Evolutionary conservation across 2,329 filamentous ascomycete genomes (phyloP).

Genomic region (Pseudogymnoascus sp.): DNA sequence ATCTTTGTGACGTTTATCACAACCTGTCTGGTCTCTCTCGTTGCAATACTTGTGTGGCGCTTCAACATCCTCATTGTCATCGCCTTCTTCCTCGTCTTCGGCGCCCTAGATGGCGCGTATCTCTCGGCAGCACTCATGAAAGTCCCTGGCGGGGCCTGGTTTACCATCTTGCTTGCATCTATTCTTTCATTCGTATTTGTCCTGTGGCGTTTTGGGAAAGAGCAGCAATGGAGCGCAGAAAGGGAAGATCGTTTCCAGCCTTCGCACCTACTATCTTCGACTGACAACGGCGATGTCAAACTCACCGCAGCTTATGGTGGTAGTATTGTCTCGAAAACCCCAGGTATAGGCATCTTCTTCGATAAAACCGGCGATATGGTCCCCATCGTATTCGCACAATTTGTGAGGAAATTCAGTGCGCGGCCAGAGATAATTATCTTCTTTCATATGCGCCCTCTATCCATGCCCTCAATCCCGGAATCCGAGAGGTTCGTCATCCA

Average conservation of each 20-base stretch:
- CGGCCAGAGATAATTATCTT: conserved; percentile 62
- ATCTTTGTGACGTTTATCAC: conserved; percentile 74
- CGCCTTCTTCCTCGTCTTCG: conserved; percentile 53
- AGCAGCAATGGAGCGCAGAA: conserved; percentile 67
- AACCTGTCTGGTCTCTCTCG: conserved; percentile 64
- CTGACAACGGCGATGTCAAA: conserved; percentile 29
- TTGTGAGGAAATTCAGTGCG: conserved; percentile 60
- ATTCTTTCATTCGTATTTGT: conserved; percentile 58
- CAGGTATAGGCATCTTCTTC: conserved; percentile 64
- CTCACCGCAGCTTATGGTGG: conserved; percentile 33
- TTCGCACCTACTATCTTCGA: conserved; percentile 32
- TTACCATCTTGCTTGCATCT: conserved; percentile 57
- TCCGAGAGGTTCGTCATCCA: conserved; percentile 39
- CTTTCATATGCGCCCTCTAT: conserved; percentile 60
- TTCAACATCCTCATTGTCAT: conserved; percentile 51
- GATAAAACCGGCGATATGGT: conserved; percentile 62
- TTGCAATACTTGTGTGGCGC: conserved; percentile 65
- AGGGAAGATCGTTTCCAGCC: conserved; percentile 48
- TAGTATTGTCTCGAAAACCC: conserved; percentile 37
- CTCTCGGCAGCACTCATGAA: conserved; percentile 63
- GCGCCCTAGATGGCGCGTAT: conserved; percentile 59
- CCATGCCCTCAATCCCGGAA: conserved; percentile 45
- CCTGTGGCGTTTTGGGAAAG: conserved; percentile 72
- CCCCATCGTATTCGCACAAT: conserved; percentile 62
- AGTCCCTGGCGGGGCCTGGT: conserved; percentile 70